Conservation (phyloP, 345 rosid species). For the Corymbia maculata region DNA sequence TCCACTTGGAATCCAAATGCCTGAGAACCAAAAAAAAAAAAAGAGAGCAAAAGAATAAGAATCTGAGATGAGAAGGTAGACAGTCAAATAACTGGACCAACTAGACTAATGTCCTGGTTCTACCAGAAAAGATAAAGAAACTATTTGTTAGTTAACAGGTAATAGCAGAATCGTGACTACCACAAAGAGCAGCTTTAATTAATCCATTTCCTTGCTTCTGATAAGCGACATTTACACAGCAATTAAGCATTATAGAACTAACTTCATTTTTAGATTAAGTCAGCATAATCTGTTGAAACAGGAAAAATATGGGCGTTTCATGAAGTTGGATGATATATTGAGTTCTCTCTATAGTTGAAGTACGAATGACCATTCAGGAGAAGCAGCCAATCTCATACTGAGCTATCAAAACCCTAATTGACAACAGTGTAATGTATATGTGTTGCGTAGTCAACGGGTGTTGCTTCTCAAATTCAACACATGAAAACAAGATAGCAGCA, state of each 20-base stretch:
- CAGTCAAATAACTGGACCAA: neutral
- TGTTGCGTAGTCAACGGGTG: neutral
- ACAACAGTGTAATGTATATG: neutral
- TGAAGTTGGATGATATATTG: neutral
- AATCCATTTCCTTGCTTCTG: neutral
- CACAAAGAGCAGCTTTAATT: neutral
- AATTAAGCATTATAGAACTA: neutral
- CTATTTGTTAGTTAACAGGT: neutral
- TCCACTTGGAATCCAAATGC: constrained; percentile 99
- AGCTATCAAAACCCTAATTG: neutral
- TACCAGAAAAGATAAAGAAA: neutral
- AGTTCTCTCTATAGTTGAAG: neutral
- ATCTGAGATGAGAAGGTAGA: neutral
- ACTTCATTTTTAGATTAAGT: neutral
- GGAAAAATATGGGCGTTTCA: neutral
- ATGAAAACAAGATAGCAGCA: neutral
- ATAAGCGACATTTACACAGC: neutral
- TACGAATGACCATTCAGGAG: neutral
- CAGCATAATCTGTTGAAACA: neutral
- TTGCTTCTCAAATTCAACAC: neutral
- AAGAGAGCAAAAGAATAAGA: neutral
- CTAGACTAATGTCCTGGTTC: neutral
- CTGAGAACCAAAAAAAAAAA: constrained; percentile 19
- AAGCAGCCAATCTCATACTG: neutral
- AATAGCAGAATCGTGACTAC: neutral